phyloP scores from a whole-genome alignment of 2,329 filamentous ascomycete genomes.

The Diaporthe citri region DNA sequence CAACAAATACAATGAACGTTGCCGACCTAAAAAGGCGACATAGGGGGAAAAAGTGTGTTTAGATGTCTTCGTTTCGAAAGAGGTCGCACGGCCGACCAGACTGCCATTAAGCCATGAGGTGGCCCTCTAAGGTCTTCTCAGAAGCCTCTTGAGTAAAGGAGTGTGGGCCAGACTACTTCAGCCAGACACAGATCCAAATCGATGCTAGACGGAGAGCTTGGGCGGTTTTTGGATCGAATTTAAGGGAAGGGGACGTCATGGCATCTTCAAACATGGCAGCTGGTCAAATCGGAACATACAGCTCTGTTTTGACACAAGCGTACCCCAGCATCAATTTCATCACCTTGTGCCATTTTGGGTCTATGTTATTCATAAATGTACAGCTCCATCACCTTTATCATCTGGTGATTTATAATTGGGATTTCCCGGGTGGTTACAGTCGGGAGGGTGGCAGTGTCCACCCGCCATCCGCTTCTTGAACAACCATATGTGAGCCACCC shows the following conservation, averaged over 20 bases:
- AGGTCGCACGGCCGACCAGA: too few relatives aligned
- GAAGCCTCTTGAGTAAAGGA: too few relatives aligned
- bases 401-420: neutral
- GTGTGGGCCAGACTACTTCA: too few relatives aligned
- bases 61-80: too few relatives aligned
- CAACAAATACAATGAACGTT: too few relatives aligned
- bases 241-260: neutral
- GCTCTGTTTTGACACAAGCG: neutral
- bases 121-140: too few relatives aligned
- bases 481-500: too few relatives aligned
- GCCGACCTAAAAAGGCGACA: too few relatives aligned
- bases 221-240: neutral
- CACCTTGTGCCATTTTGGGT: neutral
- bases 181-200: too few relatives aligned
- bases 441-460: neutral
- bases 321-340: too few relatives aligned
- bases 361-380: slow-evolving; percentile 32
- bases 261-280: neutral
- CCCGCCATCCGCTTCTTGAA: neutral
- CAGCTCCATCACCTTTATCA: neutral
- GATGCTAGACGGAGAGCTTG: neutral
- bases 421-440: neutral
- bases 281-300: neutral
- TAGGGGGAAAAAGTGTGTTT: too few relatives aligned
- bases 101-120: too few relatives aligned